Percentiles rank a stretch among this genome's conserved stretches.
Evolutionary conservation across 441 rosid species (phyloP).

Genomic region (Euphorbia celastroides): DNA sequence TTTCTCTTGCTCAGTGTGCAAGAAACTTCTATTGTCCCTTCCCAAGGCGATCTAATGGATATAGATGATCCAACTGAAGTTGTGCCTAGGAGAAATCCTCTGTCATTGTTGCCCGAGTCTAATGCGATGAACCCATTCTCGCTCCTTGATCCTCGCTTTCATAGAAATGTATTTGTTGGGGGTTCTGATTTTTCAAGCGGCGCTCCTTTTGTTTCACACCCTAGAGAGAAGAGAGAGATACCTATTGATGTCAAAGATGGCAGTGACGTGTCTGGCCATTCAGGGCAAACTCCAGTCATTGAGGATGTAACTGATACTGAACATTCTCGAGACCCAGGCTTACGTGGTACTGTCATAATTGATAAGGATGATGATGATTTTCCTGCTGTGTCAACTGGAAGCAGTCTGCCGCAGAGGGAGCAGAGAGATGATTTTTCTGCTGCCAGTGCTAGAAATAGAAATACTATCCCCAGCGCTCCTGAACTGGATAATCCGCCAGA

Average conservation of each 20-base stretch:
- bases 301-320: conserved; percentile 73
- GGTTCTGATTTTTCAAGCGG: conserved; percentile 36
- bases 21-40: conserved; percentile 33
- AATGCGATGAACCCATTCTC: conserved; percentile 37
- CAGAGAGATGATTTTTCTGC: conserved; percentile 9
- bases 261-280: conserved; percentile 40
- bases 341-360: conserved; percentile 47
- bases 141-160: conserved; percentile 41
- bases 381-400: conserved; percentile 27
- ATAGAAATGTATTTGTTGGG: conserved; percentile 35
- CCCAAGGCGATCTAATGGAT: conserved; percentile 70
- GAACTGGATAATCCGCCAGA: conserved; percentile 43
- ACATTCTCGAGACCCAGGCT: conserved; percentile 37
- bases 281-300: conserved; percentile 52
- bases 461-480: conserved; percentile 44
- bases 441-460: conserved; percentile 24
- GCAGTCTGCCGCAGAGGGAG: conserved; percentile 18
- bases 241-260: conserved; percentile 81
- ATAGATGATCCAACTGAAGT: conserved; percentile 64
- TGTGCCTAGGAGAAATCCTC: conserved; percentile 29
- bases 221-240: conserved; percentile 78
- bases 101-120: conserved; percentile 34
- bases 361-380: conserved; percentile 55
- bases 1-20: conserved; percentile 28
- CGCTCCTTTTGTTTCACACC: conserved; percentile 61